Base-by-base conservation (phyloP, 2,329 filamentous ascomycete genomes). In the Corynespora cassiicola region DNA sequence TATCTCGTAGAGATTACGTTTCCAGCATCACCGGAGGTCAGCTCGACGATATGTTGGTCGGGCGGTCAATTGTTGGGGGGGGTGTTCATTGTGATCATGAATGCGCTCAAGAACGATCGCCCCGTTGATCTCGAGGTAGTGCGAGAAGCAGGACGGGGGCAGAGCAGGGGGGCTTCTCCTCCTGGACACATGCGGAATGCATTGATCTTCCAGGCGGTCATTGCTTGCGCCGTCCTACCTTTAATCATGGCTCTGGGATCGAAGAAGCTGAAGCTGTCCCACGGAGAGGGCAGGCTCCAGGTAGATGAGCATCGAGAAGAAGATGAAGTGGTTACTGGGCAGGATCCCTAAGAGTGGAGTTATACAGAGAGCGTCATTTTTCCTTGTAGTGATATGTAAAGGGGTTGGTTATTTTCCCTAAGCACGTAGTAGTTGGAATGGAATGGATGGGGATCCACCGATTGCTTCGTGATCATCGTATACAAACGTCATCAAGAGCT, bases 1-100 rank as follows among this genome's bases (percentile, higher is more conserved):
- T 90, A 87, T 54, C 75, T 96, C 11, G 88, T 88, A 34, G 90
- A 97, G 66, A 80, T 96, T 42, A 90, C 87, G 5, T 88, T 94
- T 59, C 94, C 94, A 0, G 82, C 95, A 17, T 86, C 84, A 25
- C 91, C 94, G 0, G 92, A 95, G 69, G 80, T 96, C 28, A 88
- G 88, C 1, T 88, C 83, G 46, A 90, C 88, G 18, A 75, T 95
- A 15, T 88, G 86, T 58, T 97, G 94, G 94, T 80, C 82, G 1
- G 86, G 86, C 5, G 92, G 94, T 0, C 92, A 97, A 73, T 69
- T 96, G 6, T 70, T 95, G 1, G 94, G 94, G 9, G 91, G 83
- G 2, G 70, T 91, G 18, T 96, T 96, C 61, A 87, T 96, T 56
- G 72, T 99, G 19, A 71, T 92, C 40, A 87, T 88, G 72, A 86